phyloP scores from a whole-genome alignment of 768 basidiomycete genomes.

The Tylopilus intermedius region DNA sequence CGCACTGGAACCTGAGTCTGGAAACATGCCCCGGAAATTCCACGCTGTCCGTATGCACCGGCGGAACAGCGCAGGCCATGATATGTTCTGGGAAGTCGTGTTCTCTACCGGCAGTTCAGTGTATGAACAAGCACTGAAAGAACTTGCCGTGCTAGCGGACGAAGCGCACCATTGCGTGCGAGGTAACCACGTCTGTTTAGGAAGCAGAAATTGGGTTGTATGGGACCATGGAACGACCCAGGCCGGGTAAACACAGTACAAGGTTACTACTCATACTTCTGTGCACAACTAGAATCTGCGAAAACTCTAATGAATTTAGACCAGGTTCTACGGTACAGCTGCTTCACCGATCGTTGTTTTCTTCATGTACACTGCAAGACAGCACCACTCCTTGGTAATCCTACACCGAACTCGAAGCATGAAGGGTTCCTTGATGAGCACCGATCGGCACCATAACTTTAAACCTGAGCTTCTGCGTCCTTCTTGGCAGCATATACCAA shows the following conservation, averaged over 20 bases:
- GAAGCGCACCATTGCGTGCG: neutral
- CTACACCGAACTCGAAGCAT: conserved; percentile 11
- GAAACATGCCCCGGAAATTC: conserved; percentile 1
- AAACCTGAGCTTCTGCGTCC: conserved; percentile 41
- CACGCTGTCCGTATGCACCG: conserved; percentile 18
- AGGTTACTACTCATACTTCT: no score
- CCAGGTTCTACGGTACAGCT: conserved; percentile 13
- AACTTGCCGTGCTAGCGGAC: conserved; percentile 8
- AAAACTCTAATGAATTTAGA: neutral
- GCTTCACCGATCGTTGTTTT: neutral
- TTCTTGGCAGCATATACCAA: conserved; percentile 73
- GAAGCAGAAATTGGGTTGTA: conserved; percentile 16
- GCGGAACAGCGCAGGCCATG: neutral
- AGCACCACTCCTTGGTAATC: conserved; percentile 4
- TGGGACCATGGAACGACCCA: conserved; percentile 12
- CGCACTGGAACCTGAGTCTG: conserved; percentile 6
- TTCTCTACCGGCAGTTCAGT: conserved; percentile 13
- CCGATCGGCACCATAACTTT: neutral
- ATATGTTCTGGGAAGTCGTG: conserved; percentile 7
- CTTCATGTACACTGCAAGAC: neutral
- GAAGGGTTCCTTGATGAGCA: neutral
- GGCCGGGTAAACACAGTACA: no score
- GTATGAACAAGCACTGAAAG: conserved; percentile 14
- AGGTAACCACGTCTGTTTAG: conserved; percentile 5
- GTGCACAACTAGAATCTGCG: neutral